Conservation (phyloP, 2,329 filamentous ascomycete species). For the Arthrobotrys conoides region DNA sequence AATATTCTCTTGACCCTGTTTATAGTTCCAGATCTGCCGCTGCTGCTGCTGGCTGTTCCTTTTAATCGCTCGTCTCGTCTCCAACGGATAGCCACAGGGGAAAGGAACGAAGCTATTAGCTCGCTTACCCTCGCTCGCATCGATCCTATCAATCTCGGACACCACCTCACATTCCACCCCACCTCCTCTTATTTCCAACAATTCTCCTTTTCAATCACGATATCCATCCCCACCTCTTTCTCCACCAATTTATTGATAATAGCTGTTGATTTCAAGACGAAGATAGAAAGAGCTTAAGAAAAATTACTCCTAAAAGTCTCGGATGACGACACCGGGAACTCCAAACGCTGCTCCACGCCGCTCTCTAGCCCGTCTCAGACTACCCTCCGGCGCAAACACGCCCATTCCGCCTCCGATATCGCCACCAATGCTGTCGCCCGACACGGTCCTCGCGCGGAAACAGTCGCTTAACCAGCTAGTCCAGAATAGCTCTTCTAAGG, state of each 20-base stretch:
- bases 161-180: conserved; percentile 17
- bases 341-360: conserved; percentile 64
- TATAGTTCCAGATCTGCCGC: neutral
- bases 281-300: neutral
- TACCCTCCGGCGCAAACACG: conserved; percentile 64
- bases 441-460: conserved; percentile 75
- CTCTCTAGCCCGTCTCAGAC: conserved; percentile 65
- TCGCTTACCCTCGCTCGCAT: conserved; percentile 19
- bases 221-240: neutral
- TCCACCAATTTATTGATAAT: conserved; percentile 4
- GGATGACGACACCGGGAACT: conserved; percentile 58
- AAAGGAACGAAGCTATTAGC: conserved; percentile 1
- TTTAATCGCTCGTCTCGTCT: conserved; percentile 20
- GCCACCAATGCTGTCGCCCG: conserved; percentile 69
- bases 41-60: neutral
- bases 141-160: conserved; percentile 26
- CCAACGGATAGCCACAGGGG: conserved; percentile 13
- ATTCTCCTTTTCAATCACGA: neutral
- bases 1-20: conserved; percentile 8
- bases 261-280: neutral
- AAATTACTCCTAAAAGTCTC: conserved; percentile 3
- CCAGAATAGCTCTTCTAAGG: conserved; percentile 70
- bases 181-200: neutral
- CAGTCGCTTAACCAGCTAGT: conserved; percentile 79
- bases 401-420: conserved; percentile 70